phyloP scores from a whole-genome alignment of 768 basidiomycete genomes.

The Lepiota venenata region DNA sequence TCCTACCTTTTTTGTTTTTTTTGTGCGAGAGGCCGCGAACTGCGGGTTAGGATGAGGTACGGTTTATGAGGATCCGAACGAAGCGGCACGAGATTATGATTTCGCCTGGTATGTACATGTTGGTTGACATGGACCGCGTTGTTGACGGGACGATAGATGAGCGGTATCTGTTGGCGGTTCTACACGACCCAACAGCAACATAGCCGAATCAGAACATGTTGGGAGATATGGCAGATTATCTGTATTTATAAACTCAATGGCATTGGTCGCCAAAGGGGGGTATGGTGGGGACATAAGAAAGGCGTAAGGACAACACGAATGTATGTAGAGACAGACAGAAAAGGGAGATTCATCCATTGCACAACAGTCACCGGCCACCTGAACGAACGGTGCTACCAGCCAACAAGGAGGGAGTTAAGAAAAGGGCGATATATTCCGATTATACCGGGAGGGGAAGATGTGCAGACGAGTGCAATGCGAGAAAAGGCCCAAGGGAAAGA shows the following conservation, averaged over 20 bases:
- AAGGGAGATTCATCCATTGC: background rate
- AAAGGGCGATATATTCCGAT: background rate
- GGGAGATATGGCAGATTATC: background rate
- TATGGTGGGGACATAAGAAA: constrained; percentile 7
- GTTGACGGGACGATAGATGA: constrained; percentile 49
- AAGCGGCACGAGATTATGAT: constrained; percentile 93
- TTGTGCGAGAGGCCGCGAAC: background rate
- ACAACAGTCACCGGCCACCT: background rate
- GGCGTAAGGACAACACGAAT: constrained; percentile 9
- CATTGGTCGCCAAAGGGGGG: constrained; percentile 11
- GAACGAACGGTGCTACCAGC: background rate
- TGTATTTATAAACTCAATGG: constrained; percentile 6
- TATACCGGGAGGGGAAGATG: background rate
- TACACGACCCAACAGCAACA: constrained; percentile 57
- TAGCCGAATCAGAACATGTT: background rate
- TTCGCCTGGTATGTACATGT: constrained; percentile 66
- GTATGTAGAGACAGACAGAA: constrained; percentile 9
- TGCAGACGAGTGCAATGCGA: background rate
- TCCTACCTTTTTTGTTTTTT: background rate
- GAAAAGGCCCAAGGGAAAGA: background rate
- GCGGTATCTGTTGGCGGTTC: constrained; percentile 76
- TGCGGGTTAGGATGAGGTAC: constrained; percentile 68
- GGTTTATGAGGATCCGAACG: constrained; percentile 88
- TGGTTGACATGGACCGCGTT: background rate
- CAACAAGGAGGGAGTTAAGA: background rate